These are phyloP conservation scores for Mortierella sp. DNA, from an alignment of 371 early-diverging fungal genomes.

Conservation along the genomic window DNA sequence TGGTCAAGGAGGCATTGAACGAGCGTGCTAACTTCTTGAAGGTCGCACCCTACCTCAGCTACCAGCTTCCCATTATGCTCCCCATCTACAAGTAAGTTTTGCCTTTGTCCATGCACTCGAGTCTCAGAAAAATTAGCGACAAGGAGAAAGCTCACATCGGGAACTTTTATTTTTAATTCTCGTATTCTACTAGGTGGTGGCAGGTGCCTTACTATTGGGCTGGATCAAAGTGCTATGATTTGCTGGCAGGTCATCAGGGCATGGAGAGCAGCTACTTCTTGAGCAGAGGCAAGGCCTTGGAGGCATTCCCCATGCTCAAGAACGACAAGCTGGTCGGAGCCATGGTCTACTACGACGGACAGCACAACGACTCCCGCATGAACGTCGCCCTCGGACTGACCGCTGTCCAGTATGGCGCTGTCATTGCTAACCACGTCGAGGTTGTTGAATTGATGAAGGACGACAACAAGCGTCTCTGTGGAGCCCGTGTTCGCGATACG, in stretches of 20 bases:
- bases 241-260: conserved; percentile 93
- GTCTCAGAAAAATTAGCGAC: too few species aligned
- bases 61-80: conserved; percentile 96
- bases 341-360: conserved; percentile 99
- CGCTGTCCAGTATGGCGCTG: conserved; percentile 95
- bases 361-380: conserved; percentile 98
- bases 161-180: background rate
- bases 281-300: conserved; percentile 87
- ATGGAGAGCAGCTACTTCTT: conserved; percentile 92
- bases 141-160: too few species aligned
- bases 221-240: conserved; percentile 97
- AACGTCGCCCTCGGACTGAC: conserved; percentile 97
- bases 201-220: conserved; percentile 98
- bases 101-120: too few species aligned
- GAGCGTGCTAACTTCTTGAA: conserved; percentile 96
- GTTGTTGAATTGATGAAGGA: conserved; percentile 89
- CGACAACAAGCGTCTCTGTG: conserved; percentile 75
- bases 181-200: conserved; percentile 79
- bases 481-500: conserved; percentile 88
- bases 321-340: conserved; percentile 93
- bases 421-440: conserved; percentile 96
- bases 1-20: conserved; percentile 97
- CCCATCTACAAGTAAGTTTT: conserved; percentile 88
- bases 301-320: conserved; percentile 97
- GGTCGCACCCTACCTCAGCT: conserved; percentile 96